Conservation (phyloP, 345 rosid genomes). For the Diplotaxis tenuifolia region DNA sequence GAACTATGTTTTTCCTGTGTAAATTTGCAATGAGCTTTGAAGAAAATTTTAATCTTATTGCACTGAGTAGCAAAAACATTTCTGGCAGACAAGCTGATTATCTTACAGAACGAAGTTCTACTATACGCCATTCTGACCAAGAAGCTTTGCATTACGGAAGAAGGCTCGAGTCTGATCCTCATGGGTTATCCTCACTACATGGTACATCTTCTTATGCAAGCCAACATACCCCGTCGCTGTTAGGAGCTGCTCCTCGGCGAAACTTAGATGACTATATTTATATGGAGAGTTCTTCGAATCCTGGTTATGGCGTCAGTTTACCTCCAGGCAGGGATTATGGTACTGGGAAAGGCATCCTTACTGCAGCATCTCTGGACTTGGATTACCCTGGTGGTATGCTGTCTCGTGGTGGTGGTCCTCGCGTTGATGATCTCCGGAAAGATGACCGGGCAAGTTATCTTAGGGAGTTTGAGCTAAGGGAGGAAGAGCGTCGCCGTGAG, state of each 20-base stretch:
- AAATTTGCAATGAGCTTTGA: conserved; percentile 24
- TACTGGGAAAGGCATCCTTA: conserved; percentile 79
- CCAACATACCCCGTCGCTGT: conserved; percentile 71
- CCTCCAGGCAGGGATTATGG: conserved; percentile 99
- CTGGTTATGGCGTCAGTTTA: conserved; percentile 97
- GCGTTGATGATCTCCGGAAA: conserved; percentile 65
- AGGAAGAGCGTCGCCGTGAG: conserved; percentile 86
- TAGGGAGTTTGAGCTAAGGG: conserved; percentile 87
- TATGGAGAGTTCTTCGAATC: conserved; percentile 69
- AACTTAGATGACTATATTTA: conserved; percentile 75
- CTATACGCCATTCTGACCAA: conserved; percentile 66
- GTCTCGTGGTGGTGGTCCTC: conserved; percentile 58
- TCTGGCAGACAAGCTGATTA: conserved; percentile 95
- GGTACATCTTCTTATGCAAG: conserved; percentile 64
- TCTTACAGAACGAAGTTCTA: conserved; percentile 80
- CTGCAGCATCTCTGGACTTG: conserved; percentile 55
- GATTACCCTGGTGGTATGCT: conserved; percentile 59
- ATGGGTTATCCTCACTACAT: conserved; percentile 59
- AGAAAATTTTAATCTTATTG: conserved; percentile 28
- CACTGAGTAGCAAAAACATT: conserved; percentile 78
- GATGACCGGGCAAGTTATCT: conserved; percentile 94
- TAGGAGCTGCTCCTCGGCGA: conserved; percentile 91
- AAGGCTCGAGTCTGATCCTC: conserved; percentile 76
- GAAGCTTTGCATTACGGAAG: conserved; percentile 76
- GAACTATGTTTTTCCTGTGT: conserved; percentile 25